These are phyloP conservation scores for Eutreptiella sp. DNA, from an alignment of 208 protist species.

Conservation along the genomic window DNA sequence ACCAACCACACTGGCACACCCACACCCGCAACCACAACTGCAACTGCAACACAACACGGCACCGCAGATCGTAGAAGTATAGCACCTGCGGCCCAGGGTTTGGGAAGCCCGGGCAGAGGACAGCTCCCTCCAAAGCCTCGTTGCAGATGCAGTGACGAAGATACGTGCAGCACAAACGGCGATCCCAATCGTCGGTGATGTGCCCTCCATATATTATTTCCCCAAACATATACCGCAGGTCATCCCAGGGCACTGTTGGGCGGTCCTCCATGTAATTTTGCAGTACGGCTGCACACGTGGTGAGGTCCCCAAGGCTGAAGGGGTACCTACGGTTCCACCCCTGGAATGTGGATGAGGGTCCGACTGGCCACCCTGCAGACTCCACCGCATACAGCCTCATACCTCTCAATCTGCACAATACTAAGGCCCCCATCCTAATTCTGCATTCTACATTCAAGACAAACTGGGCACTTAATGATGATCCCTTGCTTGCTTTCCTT, in stretches of 20 bases:
- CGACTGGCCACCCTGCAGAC: too few relatives aligned
- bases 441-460: too few relatives aligned
- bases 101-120: conserved; percentile 49
- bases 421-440: too few relatives aligned
- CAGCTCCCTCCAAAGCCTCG: conserved; percentile 29
- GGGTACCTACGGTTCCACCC: conserved; percentile 68
- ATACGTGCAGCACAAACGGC: conserved; percentile 59
- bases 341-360: too few relatives aligned
- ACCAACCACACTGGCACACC: too few relatives aligned
- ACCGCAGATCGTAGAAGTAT: conserved; percentile 50
- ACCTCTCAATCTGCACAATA: too few relatives aligned
- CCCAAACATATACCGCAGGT: conserved; percentile 74
- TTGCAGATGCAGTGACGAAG: conserved; percentile 26
- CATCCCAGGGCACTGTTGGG: conserved; percentile 57
- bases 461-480: too few relatives aligned
- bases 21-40: too few relatives aligned
- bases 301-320: conserved; percentile 71
- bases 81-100: conserved; percentile 9
- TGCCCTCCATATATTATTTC: conserved; percentile 84
- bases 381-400: too few relatives aligned
- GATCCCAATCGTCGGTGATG: conserved; percentile 74
- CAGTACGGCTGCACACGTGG: conserved; percentile 49
- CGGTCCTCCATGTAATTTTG: conserved; percentile 69
- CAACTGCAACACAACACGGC: too few relatives aligned
- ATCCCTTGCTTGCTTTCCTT: too few relatives aligned